Conservation (phyloP, 2,329 filamentous ascomycete species). For the Aschersonia sp. region DNA sequence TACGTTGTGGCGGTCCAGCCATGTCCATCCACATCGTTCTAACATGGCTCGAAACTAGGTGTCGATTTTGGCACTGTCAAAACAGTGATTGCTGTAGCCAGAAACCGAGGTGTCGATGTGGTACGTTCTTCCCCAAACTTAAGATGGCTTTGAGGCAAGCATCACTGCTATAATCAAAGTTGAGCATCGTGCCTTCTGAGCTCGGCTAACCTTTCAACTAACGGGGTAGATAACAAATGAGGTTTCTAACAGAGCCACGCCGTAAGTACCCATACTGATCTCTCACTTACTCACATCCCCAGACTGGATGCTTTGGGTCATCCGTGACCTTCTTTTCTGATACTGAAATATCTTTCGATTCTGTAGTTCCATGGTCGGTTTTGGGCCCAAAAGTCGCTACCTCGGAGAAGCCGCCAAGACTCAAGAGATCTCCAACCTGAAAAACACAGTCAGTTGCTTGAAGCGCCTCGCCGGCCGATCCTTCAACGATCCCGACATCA, state of each 20-base stretch:
- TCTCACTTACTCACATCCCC: background rate
- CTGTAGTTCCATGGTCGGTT: constrained; percentile 76
- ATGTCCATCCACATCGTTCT: no score
- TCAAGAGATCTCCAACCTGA: constrained; percentile 97
- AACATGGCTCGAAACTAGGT: constrained; percentile 29
- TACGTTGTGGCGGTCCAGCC: background rate
- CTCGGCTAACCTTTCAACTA: background rate
- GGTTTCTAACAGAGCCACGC: constrained; percentile 94
- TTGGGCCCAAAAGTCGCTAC: constrained; percentile 86
- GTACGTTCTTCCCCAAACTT: constrained; percentile 38
- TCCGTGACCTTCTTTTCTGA: background rate
- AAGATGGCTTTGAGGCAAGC: no score
- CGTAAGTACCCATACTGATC: constrained; percentile 47
- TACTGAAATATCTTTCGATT: background rate
- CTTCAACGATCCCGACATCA: constrained; percentile 79
- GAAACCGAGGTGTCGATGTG: constrained; percentile 98
- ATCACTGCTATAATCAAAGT: no score
- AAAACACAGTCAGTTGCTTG: constrained; percentile 90
- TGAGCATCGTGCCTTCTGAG: no score
- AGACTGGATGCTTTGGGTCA: background rate
- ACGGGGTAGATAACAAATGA: constrained; percentile 79
- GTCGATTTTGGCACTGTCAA: constrained; percentile 94
- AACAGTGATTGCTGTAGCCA: constrained; percentile 92
- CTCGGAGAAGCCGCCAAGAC: constrained; percentile 94
- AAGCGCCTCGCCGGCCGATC: constrained; percentile 85